Percentiles rank a stretch among this genome's conserved stretches.
Conservation (phyloP, 2,329 filamentous ascomycete genomes). For the Neofusicoccum cordaticola region DNA sequence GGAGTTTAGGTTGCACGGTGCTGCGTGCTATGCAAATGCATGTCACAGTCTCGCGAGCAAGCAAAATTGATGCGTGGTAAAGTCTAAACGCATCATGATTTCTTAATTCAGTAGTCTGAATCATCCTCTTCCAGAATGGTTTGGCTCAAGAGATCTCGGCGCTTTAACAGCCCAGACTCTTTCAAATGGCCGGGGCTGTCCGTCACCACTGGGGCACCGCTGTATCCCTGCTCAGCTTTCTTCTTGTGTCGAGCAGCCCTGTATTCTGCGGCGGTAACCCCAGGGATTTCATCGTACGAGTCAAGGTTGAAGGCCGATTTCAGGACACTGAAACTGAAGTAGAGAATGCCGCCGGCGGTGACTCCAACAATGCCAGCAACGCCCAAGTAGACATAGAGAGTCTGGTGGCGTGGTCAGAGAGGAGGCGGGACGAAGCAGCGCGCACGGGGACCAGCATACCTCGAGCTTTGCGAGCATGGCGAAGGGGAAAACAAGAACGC, state of each 20-base stretch:
- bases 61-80: not conserved
- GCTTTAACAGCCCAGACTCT: constrained; percentile 25
- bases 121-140: constrained; percentile 73
- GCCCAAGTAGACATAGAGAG: constrained; percentile 58
- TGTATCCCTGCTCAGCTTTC: constrained; percentile 16
- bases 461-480: constrained; percentile 54
- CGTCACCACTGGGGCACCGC: not conserved
- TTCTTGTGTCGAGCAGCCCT: constrained; percentile 29
- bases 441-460: constrained; percentile 38
- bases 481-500: constrained; percentile 48
- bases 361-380: constrained; percentile 67
- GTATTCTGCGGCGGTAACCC: constrained; percentile 31
- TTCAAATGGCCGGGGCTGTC: constrained; percentile 23
- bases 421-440: not conserved
- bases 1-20: too few species aligned
- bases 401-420: constrained; percentile 29
- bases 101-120: constrained; percentile 39
- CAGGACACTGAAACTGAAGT: constrained; percentile 55
- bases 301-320: constrained; percentile 8
- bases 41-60: not conserved
- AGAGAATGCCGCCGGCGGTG: constrained; percentile 58
- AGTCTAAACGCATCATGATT: constrained; percentile 16
- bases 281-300: not conserved
- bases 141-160: constrained; percentile 57
- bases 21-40: not conserved